phyloP scores from a whole-genome alignment of 441 rosid species.

The Populus hybrid region DNA sequence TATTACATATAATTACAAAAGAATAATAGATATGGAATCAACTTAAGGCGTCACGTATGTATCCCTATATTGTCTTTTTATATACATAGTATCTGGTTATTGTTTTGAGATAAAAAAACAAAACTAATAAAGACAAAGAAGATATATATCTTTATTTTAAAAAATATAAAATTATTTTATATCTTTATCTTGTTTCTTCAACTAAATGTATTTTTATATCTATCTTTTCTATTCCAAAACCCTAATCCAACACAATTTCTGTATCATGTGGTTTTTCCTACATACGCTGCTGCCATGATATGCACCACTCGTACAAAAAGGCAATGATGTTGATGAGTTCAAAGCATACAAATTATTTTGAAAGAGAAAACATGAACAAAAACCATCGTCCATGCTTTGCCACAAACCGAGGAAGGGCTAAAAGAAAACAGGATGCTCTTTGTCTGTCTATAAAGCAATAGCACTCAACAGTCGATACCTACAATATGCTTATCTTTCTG shows the following conservation, averaged over 20 bases:
- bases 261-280: background rate
- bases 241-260: background rate
- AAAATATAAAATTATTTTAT: too few species aligned
- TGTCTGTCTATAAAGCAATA: conserved; percentile 34
- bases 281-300: background rate
- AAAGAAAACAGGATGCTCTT: conserved; percentile 18
- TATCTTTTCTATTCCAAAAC: too few species aligned
- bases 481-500: conserved; percentile 7
- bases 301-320: background rate
- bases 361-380: background rate
- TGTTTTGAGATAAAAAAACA: background rate
- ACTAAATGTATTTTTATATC: background rate
- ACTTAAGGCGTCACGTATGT: background rate
- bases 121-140: background rate
- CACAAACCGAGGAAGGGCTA: conserved; percentile 19
- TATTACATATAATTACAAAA: background rate
- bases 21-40: background rate
- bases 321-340: background rate
- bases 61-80: too few species aligned
- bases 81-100: too few species aligned
- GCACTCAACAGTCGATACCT: conserved; percentile 22
- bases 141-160: too few species aligned
- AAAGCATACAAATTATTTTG: background rate
- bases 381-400: conserved; percentile 19
- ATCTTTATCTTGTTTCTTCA: too few species aligned